A percentile compares a stretch with the other conserved stretches of the same genome.
phyloP scores from a whole-genome alignment of 768 basidiomycete genomes.

The Panus rudis region DNA sequence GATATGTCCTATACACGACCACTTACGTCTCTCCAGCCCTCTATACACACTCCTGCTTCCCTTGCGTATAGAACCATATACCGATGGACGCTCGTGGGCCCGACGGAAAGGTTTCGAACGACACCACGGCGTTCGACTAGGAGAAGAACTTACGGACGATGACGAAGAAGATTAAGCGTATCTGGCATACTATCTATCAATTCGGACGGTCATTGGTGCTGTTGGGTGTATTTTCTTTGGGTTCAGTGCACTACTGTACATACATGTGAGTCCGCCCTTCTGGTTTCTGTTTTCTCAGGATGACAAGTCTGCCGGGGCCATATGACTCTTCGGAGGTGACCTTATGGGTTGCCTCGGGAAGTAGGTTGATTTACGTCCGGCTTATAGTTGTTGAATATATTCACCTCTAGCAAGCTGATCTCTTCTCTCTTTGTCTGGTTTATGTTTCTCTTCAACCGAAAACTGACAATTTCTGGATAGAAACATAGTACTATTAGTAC shows the following conservation, averaged over 20 bases:
- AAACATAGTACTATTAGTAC: no score
- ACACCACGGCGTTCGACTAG: conserved; percentile 57
- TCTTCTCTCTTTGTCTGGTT: no score
- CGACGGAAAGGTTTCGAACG: conserved; percentile 56
- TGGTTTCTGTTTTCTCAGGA: conserved; percentile 29
- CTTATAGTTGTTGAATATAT: no score
- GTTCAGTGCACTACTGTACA: conserved; percentile 10
- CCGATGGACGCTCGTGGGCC: conserved; percentile 80
- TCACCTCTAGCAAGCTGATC: no score
- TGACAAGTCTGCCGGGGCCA: conserved; percentile 84
- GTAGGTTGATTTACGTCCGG: conserved; percentile 58
- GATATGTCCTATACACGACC: background rate
- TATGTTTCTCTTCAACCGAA: no score
- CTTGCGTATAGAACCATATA: conserved; percentile 69
- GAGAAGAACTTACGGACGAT: conserved; percentile 85
- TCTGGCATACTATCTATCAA: background rate
- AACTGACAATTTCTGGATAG: no score
- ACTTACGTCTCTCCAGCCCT: conserved; percentile 39
- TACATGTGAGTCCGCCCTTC: conserved; percentile 7
- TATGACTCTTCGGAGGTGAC: conserved; percentile 56
- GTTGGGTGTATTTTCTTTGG: background rate
- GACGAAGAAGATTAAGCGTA: conserved; percentile 48
- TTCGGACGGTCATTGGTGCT: background rate
- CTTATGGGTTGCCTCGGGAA: conserved; percentile 33
- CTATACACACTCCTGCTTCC: conserved; percentile 78